Conservation (phyloP, 2,329 filamentous ascomycete species). For the Alternaria gaisen region DNA sequence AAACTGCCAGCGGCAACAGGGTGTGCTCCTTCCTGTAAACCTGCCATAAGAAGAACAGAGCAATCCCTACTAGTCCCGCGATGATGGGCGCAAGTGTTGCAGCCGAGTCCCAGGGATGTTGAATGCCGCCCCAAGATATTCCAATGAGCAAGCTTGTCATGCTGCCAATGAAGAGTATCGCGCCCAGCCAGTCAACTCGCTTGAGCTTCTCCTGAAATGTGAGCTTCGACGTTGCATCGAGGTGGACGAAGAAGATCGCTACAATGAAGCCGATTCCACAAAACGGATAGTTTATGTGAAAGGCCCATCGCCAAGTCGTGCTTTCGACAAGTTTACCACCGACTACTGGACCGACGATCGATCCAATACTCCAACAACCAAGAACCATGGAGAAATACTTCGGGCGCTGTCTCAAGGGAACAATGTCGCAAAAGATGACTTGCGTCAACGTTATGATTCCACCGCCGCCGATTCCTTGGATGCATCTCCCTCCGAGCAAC, state of each 20-base stretch:
- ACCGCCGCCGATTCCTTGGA: slow-evolving; percentile 53
- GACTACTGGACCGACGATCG: slow-evolving; percentile 58
- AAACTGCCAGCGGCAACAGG: slow-evolving; percentile 51
- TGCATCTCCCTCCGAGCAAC: slow-evolving; percentile 46
- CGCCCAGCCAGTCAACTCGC: slow-evolving; percentile 56
- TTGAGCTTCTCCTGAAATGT: slow-evolving; percentile 35
- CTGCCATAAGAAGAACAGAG: slow-evolving; percentile 51
- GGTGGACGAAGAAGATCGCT: slow-evolving; percentile 32
- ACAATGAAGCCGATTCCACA: slow-evolving; percentile 43
- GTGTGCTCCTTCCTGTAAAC: slow-evolving; percentile 43
- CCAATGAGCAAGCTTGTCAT: slow-evolving; percentile 53
- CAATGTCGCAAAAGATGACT: slow-evolving; percentile 57
- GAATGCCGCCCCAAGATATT: slow-evolving; percentile 55
- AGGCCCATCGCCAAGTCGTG: slow-evolving; percentile 68
- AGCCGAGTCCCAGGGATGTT: slow-evolving; percentile 52
- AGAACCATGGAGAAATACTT: slow-evolving; percentile 53
- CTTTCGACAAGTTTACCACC: slow-evolving; percentile 63
- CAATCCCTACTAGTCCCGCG: slow-evolving; percentile 43
- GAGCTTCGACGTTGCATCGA: slow-evolving; percentile 29
- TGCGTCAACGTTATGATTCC: slow-evolving; percentile 54
- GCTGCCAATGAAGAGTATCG: slow-evolving; percentile 50
- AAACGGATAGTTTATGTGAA: slow-evolving; percentile 70
- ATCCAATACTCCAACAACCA: slow-evolving; percentile 63
- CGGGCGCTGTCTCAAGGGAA: slow-evolving; percentile 53
- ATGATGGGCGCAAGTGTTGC: slow-evolving; percentile 53